Base-by-base conservation (phyloP, 2,329 filamentous ascomycete genomes). In the Sporothrix pallida region DNA sequence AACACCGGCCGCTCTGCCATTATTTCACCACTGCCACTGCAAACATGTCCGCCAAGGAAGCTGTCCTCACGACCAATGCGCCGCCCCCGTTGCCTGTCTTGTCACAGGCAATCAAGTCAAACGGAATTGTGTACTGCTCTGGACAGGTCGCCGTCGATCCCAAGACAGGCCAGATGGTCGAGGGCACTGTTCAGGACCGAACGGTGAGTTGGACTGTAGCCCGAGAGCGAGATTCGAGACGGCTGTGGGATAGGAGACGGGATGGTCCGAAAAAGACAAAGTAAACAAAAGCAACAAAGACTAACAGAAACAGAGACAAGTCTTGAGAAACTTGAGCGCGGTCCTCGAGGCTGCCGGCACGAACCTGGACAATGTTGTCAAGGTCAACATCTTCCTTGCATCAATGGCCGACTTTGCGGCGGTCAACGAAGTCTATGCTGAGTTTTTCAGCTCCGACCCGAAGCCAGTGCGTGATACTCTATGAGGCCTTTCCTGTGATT, bases 91-190 rank as follows among this genome's bases (percentile, higher is more conserved):
- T 88, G 56, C 87, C 86, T 0, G 86, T 89, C 77, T 87, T 89
- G 80, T 89, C 86, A 2, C 87, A 91, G 78, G 89, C 88, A 56
- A 84, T 91, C 77, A 85, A 88, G 76, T 85, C 86, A 80, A 89
- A 90, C 78, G 90, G 89, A 77, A 87, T 91, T 71, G 88, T 93
- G n/a, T 93, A 91, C 83, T 92, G 90, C 83, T 91, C 89, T 1
- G 91, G 91, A 31, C 85, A 85, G 75, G 84, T 92, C 46, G 87
- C 87, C 15, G 83, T 89, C 77, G 86, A 90, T 76, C 86, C 88
- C 0, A 80, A 79, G n/a, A 89, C 87, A 0, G 83, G 81, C 23
- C 83, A 86, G 72, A 73, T 91, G 1, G 84, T 89, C 8, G 85
- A 89, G 12, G 90, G 89, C 3, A 85, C 85, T 71, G 82, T 91